Evolutionary conservation across 2,329 filamentous ascomycete species (phyloP), one percentile per base, ranked within the genome.

Genomic region (Knoxdaviesia proteae): DNA sequence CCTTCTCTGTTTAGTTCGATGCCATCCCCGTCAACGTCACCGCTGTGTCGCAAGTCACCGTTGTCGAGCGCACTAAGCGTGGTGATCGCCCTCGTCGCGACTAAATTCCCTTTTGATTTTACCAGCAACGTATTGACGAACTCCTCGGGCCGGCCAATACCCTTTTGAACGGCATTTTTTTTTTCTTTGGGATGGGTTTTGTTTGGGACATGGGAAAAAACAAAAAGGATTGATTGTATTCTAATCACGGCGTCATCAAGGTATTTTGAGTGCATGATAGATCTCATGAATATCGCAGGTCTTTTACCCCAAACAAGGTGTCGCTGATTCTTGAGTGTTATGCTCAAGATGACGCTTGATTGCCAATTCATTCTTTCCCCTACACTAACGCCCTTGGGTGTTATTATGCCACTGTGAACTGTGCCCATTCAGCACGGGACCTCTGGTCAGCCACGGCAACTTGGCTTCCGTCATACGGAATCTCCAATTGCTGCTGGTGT

Each of bases 1-100:
- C 32, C 47, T 35, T 39, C 42, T 54, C 49, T 39, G 40, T 54
- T 48, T 57, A 94, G 87, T 98, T 98, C 74, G 90, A 98, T 68
- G 77, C 77, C 54, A 87, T 98, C 66, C 82, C 88, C 63, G 84
- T 94, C 80, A 94, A 92, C 69, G 84, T 96, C 58, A 77, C 92
- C 56, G 68, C 80, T 53, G 86, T 98, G 54, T 72, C 80, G 55
- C 87, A 96, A 71, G 77, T 84, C 63, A 87, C 94, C 72, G 67
- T 74, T 51, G 65, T 74, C 59, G 87, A 94, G 70, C 20, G 20
- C 20, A 20, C 20, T 20, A 20, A 20, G 20, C 82, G 86, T 54
- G 67, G 35, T 58, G 76, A 80, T 68, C 74, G 77, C 52, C 56
- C 59, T 49, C 57, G 60, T 52, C 61, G 60, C 53, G 64, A 68